phyloP scores from a whole-genome alignment of 768 basidiomycete genomes.

The Amanita brunnescens region DNA sequence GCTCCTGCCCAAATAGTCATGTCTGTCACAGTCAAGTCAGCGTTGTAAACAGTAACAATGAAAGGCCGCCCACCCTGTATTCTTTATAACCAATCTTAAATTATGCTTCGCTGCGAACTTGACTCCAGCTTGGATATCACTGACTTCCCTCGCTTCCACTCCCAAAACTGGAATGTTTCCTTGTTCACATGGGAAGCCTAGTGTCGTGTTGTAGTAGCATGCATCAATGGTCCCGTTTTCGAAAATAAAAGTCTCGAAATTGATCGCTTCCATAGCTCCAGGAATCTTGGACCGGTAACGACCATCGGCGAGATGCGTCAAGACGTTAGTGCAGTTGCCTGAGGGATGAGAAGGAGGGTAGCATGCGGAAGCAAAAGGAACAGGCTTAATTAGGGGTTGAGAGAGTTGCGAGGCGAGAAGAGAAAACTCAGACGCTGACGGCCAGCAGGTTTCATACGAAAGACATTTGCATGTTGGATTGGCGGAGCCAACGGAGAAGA shows the following conservation, averaged over 20 bases:
- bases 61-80: constrained; percentile 19
- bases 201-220: constrained; percentile 40
- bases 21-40: constrained; percentile 19
- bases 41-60: not conserved
- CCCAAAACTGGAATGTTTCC: constrained; percentile 33
- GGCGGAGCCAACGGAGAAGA: not conserved
- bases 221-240: constrained; percentile 35
- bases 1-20: constrained; percentile 37
- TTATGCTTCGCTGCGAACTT: constrained; percentile 17
- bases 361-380: constrained; percentile 31
- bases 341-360: constrained; percentile 27
- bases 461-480: constrained; percentile 27
- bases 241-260: constrained; percentile 10
- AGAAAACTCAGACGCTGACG: constrained; percentile 23
- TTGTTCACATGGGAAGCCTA: constrained; percentile 34
- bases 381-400: constrained; percentile 34
- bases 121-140: constrained; percentile 26
- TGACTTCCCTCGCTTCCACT: constrained; percentile 29
- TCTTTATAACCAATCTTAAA: constrained; percentile 28
- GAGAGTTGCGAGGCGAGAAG: constrained; percentile 28
- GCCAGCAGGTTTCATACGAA: constrained; percentile 35
- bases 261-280: constrained; percentile 8
- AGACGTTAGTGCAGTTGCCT: constrained; percentile 12
- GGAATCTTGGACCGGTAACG: constrained; percentile 7
- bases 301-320: not conserved